A percentile compares a stretch with the other conserved stretches of the same genome.
These are phyloP conservation scores for Elsinoe perseae DNA, from an alignment of 2,329 filamentous ascomycete species.

Conservation along the genomic window DNA sequence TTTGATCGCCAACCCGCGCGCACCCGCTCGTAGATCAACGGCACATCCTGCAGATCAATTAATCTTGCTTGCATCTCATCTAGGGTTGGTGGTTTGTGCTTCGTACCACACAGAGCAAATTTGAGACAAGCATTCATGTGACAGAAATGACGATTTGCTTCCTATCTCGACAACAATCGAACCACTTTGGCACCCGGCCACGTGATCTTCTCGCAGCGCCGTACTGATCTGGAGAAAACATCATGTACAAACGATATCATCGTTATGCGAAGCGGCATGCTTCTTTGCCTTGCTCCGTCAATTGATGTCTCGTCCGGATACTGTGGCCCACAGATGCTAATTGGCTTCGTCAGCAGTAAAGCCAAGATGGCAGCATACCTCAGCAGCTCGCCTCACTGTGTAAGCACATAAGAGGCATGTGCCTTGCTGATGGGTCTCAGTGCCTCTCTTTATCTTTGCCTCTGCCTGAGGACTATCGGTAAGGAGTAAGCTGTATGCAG, in stretches of 20 bases:
- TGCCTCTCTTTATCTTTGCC: background rate
- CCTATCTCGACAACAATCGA: background rate
- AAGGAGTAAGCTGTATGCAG: too few relatives aligned
- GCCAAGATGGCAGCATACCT: too few relatives aligned
- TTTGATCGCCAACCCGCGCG: slow-evolving; percentile 1
- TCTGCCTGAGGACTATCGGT: background rate
- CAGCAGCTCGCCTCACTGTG: background rate
- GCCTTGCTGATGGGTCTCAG: background rate
- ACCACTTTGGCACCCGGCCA: too few relatives aligned
- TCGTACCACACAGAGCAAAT: background rate
- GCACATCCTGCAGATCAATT: slow-evolving; percentile 4
- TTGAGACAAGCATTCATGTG: slow-evolving; percentile 11
- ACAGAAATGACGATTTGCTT: background rate
- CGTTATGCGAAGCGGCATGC: too few relatives aligned
- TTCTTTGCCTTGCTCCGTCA: too few relatives aligned
- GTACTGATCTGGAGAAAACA: too few relatives aligned
- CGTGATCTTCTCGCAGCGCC: too few relatives aligned
- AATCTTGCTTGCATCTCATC: background rate
- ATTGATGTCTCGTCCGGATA: too few relatives aligned
- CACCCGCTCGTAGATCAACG: slow-evolving; percentile 3
- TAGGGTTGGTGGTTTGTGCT: background rate
- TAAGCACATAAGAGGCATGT: background rate
- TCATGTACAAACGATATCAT: background rate
- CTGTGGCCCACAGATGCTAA: too few relatives aligned
- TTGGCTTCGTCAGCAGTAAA: too few relatives aligned